Percentiles rank a stretch among this genome's conserved stretches.
phyloP scores from a whole-genome alignment of 106 monocot species.

The Triglochin maritima region DNA sequence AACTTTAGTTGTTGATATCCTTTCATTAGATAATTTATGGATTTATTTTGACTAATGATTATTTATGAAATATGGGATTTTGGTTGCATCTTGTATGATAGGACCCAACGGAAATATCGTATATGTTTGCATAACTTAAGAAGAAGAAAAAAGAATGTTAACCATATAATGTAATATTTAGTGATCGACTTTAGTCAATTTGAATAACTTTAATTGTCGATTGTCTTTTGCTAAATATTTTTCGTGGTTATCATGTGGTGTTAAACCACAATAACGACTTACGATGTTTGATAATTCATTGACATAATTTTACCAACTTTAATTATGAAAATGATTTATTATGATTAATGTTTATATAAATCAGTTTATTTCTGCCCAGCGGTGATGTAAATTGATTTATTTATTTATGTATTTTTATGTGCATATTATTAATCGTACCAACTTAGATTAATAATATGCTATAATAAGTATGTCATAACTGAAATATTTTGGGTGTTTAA shows the following conservation, averaged over 20 bases:
- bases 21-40: too few relatives aligned
- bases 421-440: conserved; percentile 2
- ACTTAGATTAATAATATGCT: conserved; percentile 3
- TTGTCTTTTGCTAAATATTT: conserved; percentile 4
- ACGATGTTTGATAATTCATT: background rate
- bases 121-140: background rate
- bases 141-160: background rate
- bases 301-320: conserved; percentile 5
- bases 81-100: background rate
- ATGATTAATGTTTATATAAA: background rate
- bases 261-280: conserved; percentile 1
- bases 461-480: background rate
- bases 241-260: background rate
- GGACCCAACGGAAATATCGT: background rate
- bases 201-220: background rate
- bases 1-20: too few relatives aligned
- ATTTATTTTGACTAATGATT: too few relatives aligned
- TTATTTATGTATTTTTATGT: conserved; percentile 1
- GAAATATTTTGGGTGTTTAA: conserved; percentile 2
- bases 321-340: conserved; percentile 1
- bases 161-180: background rate
- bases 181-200: background rate
- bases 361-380: background rate
- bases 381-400: conserved; percentile 1
- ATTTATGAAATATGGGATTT: too few relatives aligned